These are phyloP conservation scores for Lachnellula cervina DNA, from an alignment of 2,329 filamentous ascomycete species.

Conservation along the genomic window DNA sequence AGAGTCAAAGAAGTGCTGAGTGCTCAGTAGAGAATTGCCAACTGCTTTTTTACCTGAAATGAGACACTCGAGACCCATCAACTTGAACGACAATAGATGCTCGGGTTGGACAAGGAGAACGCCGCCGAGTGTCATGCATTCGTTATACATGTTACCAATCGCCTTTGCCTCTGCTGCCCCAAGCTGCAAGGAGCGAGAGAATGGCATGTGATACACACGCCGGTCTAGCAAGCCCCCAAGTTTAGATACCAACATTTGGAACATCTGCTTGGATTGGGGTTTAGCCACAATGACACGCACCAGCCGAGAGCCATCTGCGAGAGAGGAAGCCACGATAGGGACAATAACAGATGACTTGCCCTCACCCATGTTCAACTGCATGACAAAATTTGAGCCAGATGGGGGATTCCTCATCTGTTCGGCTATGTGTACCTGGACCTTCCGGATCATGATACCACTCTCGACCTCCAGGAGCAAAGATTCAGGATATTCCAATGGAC, in stretches of 20 bases:
- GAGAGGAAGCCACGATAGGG: conserved; percentile 52
- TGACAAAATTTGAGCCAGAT: conserved; percentile 42
- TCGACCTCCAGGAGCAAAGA: conserved; percentile 62
- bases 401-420: conserved; percentile 46
- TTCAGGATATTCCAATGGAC: conserved; percentile 48
- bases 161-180: conserved; percentile 23
- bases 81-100: conserved; percentile 57
- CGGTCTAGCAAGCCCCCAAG: conserved; percentile 53
- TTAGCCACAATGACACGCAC: conserved; percentile 58
- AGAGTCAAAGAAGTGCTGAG: conserved; percentile 41
- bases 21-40: conserved; percentile 13
- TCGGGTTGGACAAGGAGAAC: conserved; percentile 60
- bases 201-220: conserved; percentile 52
- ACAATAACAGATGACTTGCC: conserved; percentile 67
- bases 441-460: conserved; percentile 54
- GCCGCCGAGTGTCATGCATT: conserved; percentile 47
- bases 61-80: conserved; percentile 52
- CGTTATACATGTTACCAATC: conserved; percentile 37
- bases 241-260: conserved; percentile 48
- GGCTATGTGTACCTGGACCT: conserved; percentile 46
- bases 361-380: conserved; percentile 69
- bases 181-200: conserved; percentile 47
- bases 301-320: conserved; percentile 48
- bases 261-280: conserved; percentile 56
- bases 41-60: conserved; percentile 26